Base-by-base conservation (phyloP, 148 eudicot genomes). In the Mesembryanthemum crystallinum region DNA sequence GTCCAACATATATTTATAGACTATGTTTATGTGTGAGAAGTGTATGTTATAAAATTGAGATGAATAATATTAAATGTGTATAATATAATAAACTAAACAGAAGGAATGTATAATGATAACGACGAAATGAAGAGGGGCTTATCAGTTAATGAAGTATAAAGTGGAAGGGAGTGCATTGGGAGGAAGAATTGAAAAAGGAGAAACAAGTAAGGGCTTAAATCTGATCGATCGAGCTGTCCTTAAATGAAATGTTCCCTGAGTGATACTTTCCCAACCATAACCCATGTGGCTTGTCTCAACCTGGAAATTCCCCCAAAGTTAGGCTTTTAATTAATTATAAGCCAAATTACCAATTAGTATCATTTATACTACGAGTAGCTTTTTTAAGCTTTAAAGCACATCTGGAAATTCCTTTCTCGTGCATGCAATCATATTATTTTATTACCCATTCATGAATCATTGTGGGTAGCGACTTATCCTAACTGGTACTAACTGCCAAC, bases 251-350 rank as follows among this genome's bases (percentile, higher is more conserved):
- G 77, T 73, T 73, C 57, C 73, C 73, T 65, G 45, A 63, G 57
- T 18, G 37, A 13, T 9, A 37, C 67, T 58, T 58, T 43, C 72
- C 18, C 58, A 39, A 73, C 82, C 69, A 66, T 67, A 67, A 62
- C 58, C 80, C 82, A 79, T 73, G 82, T 79, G 77, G 28, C 73
- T 66, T 79, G 82, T 79, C 82, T 79, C 82, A 57, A 57, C 62
- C 27, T 77, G 42, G 64, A 77, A 63, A 24, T 77, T 77, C 76
- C 80, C 76, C 59, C 55, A 63, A 71, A 64, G 29, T 69, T 35
- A n/a, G 7, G 47, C 69, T 65, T 65, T 17, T 5, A 17, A 5
- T 18, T 35, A 35, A 35, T 35, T 2, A 35, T 35, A 35, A 3
- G 52, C 52, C 52, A n/a, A n/a, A n/a, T n/a, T n/a, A 9, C 18